phyloP scores from a whole-genome alignment of 2,329 filamentous ascomycete species.

The Colletotrichum sp. region DNA sequence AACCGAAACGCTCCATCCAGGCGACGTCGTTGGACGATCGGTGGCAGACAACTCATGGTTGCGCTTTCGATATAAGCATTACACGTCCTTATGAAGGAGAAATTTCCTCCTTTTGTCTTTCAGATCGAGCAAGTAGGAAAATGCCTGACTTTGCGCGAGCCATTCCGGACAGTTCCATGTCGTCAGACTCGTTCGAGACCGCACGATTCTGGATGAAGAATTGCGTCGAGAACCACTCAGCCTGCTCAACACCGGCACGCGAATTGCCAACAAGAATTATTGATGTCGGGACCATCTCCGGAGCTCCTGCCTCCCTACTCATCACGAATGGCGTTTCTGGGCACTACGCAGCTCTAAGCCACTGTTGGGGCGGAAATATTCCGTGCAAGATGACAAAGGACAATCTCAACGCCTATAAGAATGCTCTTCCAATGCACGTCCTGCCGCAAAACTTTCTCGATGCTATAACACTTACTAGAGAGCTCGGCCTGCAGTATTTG shows the following conservation, averaged over 20 bases:
- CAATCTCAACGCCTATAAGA: neutral
- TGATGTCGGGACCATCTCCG: accelerated
- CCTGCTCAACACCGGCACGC: neutral
- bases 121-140: neutral
- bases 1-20: accelerated
- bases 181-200: neutral
- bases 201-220: neutral
- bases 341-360: neutral
- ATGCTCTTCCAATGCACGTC: neutral
- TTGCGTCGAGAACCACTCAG: neutral
- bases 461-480: constrained; percentile 27
- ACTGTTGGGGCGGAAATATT: neutral
- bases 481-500: constrained; percentile 27
- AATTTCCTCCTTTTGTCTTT: neutral
- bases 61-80: neutral
- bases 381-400: neutral
- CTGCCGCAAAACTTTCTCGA: constrained; percentile 29
- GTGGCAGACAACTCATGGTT: too few relatives aligned
- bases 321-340: accelerated
- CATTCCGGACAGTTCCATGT: neutral
- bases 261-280: neutral
- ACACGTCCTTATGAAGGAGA: neutral
- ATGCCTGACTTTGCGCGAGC: neutral
- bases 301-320: accelerated
- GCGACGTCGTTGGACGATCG: neutral